Base-by-base conservation (phyloP, 179 eudicot species). In the Carnegiea gigantea region DNA sequence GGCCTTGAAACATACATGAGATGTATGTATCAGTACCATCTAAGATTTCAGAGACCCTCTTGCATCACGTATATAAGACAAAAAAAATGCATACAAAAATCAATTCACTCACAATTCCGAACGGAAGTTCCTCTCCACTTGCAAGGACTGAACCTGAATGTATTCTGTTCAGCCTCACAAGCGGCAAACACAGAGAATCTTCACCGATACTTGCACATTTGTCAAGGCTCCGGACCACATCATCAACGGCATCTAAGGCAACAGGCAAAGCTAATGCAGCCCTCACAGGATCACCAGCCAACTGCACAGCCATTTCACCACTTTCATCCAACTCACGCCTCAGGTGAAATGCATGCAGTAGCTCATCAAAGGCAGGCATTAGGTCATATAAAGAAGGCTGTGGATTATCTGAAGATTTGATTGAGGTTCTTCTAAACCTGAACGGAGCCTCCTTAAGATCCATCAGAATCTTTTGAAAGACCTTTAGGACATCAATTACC, bases 71-170 rank as follows among this genome's bases (percentile, higher is more conserved):
- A 36, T 15, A 33, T 7, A 21, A 40, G 13, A 21, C 13, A 11
- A 70, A 81, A n/a, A n/a, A 33, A 68, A 73, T 38, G 78, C 43
- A 18, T 44, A 23, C 44, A 49, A 23, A 49, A 20, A 76, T 77
- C 14, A 77, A 17, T 7, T 21, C 30, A 90, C 99, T 92, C 85
- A 95, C 99, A 87, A 94, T 91, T 73, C 99, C 99, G 82, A 91
- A 91, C 80, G 98, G 98, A 86, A 94, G 97, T 87, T 92, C 98
- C 87, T 95, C 99, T 40, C 98, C 97, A 73, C 97, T 94, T 51
- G 93, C 98, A 83, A 92, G 94, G 75, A 92, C 93, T 10, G 90
- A 83, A 78, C 98, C 97, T 40, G 91, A 90, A 87, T 92, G 91
- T 81, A 95, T 80, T 88, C 99, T 89, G 81, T 95, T 94, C 83